Conservation (phyloP, 306 rosid species). For the Vigna nakashimae region DNA sequence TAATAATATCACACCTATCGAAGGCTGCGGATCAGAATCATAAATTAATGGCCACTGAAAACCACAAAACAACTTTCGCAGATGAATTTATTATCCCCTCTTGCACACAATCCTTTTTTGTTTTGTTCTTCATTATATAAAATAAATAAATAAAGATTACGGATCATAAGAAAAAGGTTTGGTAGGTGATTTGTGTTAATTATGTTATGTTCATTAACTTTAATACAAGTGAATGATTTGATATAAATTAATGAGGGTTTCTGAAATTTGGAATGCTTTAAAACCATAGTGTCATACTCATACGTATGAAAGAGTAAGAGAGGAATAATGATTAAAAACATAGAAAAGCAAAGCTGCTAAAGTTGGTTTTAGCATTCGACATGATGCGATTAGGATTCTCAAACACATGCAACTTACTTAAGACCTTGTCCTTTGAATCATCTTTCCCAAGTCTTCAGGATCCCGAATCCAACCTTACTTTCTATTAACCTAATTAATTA, state of each 20-base stretch:
- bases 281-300: constrained; percentile 50
- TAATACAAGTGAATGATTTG: constrained; percentile 21
- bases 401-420: constrained; percentile 77
- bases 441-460: constrained; percentile 76
- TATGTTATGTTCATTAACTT: constrained; percentile 34
- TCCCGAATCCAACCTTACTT: constrained; percentile 68
- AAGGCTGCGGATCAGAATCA: constrained; percentile 36
- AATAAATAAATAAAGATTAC: too few species aligned
- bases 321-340: constrained; percentile 37
- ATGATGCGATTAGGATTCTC: constrained; percentile 80
- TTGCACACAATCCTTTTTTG: constrained; percentile 36
- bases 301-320: constrained; percentile 43
- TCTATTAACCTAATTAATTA: constrained; percentile 32
- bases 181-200: constrained; percentile 38
- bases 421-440: constrained; percentile 78
- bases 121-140: constrained; percentile 1
- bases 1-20: constrained; percentile 17
- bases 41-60: constrained; percentile 48
- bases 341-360: constrained; percentile 49
- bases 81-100: constrained; percentile 39
- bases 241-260: constrained; percentile 45
- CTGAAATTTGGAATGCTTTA: constrained; percentile 28
- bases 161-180: too few species aligned
- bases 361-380: constrained; percentile 46
- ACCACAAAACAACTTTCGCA: constrained; percentile 45